Evolutionary conservation across 352 stramenopile species (phyloP).

Genomic region (Phytophthora hibernalis): DNA sequence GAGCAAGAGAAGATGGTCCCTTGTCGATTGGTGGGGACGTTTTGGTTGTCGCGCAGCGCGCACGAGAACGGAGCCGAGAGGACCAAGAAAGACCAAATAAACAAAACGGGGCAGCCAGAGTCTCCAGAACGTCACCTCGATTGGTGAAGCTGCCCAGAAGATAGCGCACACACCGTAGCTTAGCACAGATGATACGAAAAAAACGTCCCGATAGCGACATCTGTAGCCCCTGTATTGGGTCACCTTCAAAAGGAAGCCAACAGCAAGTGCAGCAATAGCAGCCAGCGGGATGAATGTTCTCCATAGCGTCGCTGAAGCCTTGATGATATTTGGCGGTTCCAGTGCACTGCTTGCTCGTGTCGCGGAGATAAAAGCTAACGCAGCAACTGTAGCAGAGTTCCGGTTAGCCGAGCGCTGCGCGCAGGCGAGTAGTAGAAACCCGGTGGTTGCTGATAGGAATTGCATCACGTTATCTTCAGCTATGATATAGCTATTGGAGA

Average conservation of each 20-base stretch:
- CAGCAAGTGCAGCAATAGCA: slow-evolving; percentile 27
- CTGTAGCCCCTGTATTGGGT: slow-evolving; percentile 15
- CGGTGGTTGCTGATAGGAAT: slow-evolving; percentile 67
- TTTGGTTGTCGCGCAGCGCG: slow-evolving; percentile 14
- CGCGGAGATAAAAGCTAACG: slow-evolving; percentile 49
- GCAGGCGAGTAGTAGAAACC: slow-evolving; percentile 51
- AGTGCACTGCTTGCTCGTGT: slow-evolving; percentile 54
- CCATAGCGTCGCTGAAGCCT: slow-evolving; percentile 42
- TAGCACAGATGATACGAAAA: slow-evolving; percentile 29
- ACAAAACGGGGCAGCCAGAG: slow-evolving; percentile 70
- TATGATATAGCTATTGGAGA: slow-evolving; percentile 91
- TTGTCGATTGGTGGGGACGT: not conserved
- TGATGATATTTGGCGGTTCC: slow-evolving; percentile 78
- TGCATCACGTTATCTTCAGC: slow-evolving; percentile 72
- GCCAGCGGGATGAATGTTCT: slow-evolving; percentile 49
- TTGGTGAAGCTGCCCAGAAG: slow-evolving; percentile 62
- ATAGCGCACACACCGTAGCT: slow-evolving; percentile 45
- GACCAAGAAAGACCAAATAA: slow-evolving; percentile 48
- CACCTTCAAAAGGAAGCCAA: slow-evolving; percentile 19
- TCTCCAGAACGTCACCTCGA: slow-evolving; percentile 41
- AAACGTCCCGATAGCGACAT: slow-evolving; percentile 17
- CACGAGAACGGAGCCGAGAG: slow-evolving; percentile 21
- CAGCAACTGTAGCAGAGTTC: slow-evolving; percentile 28
- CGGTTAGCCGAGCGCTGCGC: slow-evolving; percentile 26
- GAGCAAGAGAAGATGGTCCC: slow-evolving; percentile 42